A percentile compares a stretch with the other conserved stretches of the same genome.
These are phyloP conservation scores for Chrysoporthe puriensis DNA, from an alignment of 2,329 filamentous ascomycete genomes.

Conservation along the genomic window DNA sequence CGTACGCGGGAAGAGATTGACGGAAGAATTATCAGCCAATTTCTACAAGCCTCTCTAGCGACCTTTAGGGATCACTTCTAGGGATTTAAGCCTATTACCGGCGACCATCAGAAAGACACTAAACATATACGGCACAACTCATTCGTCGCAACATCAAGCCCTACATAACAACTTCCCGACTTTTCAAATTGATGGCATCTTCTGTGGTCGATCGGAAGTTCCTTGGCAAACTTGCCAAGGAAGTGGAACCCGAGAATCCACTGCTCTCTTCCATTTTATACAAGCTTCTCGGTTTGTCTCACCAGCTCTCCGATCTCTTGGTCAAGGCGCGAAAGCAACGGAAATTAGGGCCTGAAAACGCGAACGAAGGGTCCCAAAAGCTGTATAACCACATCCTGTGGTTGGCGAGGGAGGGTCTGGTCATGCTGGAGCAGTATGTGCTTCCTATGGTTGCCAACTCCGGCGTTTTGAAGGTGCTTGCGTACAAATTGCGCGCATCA, in stretches of 20 bases:
- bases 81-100: too few relatives aligned
- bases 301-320: slow-evolving; percentile 83
- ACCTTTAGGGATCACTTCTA: neutral
- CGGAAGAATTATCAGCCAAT: too few relatives aligned
- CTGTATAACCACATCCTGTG: slow-evolving; percentile 90
- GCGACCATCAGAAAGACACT: too few relatives aligned
- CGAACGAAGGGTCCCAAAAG: slow-evolving; percentile 77
- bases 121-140: too few relatives aligned
- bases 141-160: neutral
- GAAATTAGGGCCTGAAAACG: slow-evolving; percentile 71
- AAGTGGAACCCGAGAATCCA: slow-evolving; percentile 76
- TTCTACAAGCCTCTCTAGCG: neutral
- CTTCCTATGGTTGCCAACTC: slow-evolving; percentile 80
- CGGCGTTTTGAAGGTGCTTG: slow-evolving; percentile 84
- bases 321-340: slow-evolving; percentile 82
- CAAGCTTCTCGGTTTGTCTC: slow-evolving; percentile 87
- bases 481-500: slow-evolving; percentile 88
- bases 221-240: slow-evolving; percentile 83
- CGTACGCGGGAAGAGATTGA: too few relatives aligned
- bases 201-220: slow-evolving; percentile 98
- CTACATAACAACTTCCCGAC: slow-evolving; percentile 7
- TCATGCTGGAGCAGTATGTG: slow-evolving; percentile 85
- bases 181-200: slow-evolving; percentile 73
- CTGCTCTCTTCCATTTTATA: slow-evolving; percentile 82
- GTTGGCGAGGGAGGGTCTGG: slow-evolving; percentile 88